A percentile compares a stretch with the other conserved stretches of the same genome.
Conservation (phyloP, 371 early-diverging fungal genomes). For the Mortierella sp. region DNA sequence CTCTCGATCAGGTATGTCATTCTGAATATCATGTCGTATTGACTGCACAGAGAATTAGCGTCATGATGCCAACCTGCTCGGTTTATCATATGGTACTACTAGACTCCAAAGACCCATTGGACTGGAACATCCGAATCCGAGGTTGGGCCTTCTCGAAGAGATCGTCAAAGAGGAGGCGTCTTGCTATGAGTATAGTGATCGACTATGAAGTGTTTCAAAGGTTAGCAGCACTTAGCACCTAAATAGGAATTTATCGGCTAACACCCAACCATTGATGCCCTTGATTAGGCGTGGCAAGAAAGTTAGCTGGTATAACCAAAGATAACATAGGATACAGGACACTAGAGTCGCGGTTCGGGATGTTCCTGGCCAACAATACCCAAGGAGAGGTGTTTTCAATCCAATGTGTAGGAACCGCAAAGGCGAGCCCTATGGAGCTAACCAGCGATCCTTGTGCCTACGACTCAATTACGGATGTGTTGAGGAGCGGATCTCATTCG, state of each 20-base stretch:
- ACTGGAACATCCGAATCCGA: slow-evolving; percentile 51
- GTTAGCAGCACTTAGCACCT: no score
- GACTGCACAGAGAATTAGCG: neutral
- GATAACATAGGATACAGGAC: slow-evolving; percentile 48
- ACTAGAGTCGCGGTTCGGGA: slow-evolving; percentile 56
- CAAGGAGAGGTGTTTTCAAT: slow-evolving; percentile 38
- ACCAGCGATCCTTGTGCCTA: slow-evolving; percentile 33
- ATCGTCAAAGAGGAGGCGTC: slow-evolving; percentile 47
- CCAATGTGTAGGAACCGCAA: slow-evolving; percentile 40
- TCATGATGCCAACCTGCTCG: slow-evolving; percentile 15
- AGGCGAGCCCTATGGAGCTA: slow-evolving; percentile 44
- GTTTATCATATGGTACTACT: slow-evolving; percentile 1
- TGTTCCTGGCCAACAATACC: slow-evolving; percentile 57
- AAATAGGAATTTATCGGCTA: neutral
- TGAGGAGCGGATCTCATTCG: slow-evolving; percentile 20
- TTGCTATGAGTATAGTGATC: slow-evolving; percentile 42
- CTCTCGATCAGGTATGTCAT: slow-evolving; percentile 40
- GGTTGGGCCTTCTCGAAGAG: slow-evolving; percentile 54
- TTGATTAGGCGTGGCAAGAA: slow-evolving; percentile 51
- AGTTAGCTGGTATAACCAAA: slow-evolving; percentile 55
- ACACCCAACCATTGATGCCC: neutral
- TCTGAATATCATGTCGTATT: neutral
- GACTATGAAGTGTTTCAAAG: neutral
- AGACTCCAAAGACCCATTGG: slow-evolving; percentile 45
- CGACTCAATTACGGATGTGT: slow-evolving; percentile 30